phyloP scores from a whole-genome alignment of 106 monocot genomes.

The Ottelia alismoides region DNA sequence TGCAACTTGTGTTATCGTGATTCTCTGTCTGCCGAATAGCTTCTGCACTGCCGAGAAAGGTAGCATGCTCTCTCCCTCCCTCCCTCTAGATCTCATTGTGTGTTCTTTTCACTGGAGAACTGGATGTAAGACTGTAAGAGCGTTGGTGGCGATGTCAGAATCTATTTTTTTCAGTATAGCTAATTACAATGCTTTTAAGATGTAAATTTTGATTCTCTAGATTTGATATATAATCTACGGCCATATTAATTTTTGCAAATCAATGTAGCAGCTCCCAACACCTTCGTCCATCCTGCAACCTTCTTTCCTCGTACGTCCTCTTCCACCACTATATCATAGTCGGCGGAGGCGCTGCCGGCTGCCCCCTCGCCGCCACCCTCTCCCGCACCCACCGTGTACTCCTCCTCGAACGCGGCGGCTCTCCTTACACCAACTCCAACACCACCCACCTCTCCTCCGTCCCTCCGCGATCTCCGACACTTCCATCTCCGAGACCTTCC shows the following conservation, averaged over 20 bases:
- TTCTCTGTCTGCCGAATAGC: not conserved
- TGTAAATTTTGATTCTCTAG: too few species aligned
- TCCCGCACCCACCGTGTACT: conserved; percentile 28
- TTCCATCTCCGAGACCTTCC: conserved; percentile 30
- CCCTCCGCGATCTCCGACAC: conserved; percentile 19
- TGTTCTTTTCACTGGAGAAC: too few species aligned
- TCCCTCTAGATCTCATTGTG: too few species aligned
- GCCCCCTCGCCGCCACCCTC: conserved; percentile 52
- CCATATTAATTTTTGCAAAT: too few species aligned
- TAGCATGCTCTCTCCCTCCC: too few species aligned
- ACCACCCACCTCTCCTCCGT: conserved; percentile 19
- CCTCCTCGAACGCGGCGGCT: conserved; percentile 43
- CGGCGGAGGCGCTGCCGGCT: conserved; percentile 62
- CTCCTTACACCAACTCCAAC: conserved; percentile 41
- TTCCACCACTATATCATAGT: conserved; percentile 58
- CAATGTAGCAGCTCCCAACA: not conserved
- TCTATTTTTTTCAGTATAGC: too few species aligned
- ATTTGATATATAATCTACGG: too few species aligned
- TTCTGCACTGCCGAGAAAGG: not conserved
- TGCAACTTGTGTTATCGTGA: not conserved
- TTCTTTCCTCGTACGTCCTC: not conserved
- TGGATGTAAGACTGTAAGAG: too few species aligned
- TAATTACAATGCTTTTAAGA: too few species aligned
- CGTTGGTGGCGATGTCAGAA: too few species aligned
- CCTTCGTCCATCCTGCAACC: not conserved